Base-by-base conservation (phyloP, 202 grass and related monocot genomes). In the Brachypodium distachyon region DNA sequence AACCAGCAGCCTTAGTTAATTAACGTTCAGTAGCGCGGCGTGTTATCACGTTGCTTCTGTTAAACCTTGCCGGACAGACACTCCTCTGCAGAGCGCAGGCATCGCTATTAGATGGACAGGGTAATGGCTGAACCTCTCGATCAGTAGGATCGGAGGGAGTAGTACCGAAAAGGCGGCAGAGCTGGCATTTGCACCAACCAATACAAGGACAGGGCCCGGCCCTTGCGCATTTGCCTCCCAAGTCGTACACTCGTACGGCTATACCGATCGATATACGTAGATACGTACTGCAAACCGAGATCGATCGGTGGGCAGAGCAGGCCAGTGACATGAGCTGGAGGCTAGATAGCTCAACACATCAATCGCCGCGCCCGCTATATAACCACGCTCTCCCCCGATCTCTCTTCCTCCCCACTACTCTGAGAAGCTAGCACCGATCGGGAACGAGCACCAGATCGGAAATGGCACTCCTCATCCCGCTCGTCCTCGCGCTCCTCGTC, bases 401-500 rank as follows among this genome's bases (percentile, higher is more conserved):
- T 59, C 47, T 2, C 61, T 75, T 55, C 54, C 11, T 82, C 81
- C 81, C 67, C 81, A 82, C 62, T 63, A 56, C 81, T 72, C 14
- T n/a, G 63, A 83, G 61, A 25, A n/a, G n/a, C n/a, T n/a, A n/a
- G 12, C 34, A 73, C 38, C 61, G 36, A 64, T 43, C 71, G 31
- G 33, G 39, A 52, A 33, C 72, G 50, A 28, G 29, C 31, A 27
- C 3, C 23, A 44, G 13, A 17, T 27, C 63, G 1, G 46, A 56
- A 28, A 80, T 81, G 69, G 53, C 84, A 38, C 61, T 89, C 31
- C 73, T 87, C n/a, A n/a, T n/a, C 54, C 61, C 71, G 14, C 71
- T 91, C 59, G 31, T 81, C 55, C 80, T 97, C 70, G 83, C 82
- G 56, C 61, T 93, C 37, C 73, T 97, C 43, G 21, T 93, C 72